phyloP scores from a whole-genome alignment of 306 rosid species.

The Calophaca sinica region DNA sequence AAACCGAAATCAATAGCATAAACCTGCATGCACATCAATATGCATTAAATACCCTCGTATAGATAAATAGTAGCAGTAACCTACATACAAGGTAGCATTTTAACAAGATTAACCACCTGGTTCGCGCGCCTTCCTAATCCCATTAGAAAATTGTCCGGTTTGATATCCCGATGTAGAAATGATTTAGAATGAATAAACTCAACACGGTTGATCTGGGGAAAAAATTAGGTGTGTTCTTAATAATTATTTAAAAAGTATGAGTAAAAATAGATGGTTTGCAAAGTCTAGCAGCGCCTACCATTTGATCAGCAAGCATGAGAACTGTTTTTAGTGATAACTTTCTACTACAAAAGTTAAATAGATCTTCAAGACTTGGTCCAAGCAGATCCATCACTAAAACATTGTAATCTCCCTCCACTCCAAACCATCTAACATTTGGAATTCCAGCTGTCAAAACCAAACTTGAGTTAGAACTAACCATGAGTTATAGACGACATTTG shows the following conservation, averaged over 20 bases:
- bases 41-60: constrained; percentile 37
- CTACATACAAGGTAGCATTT: constrained; percentile 5
- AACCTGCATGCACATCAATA: constrained; percentile 54
- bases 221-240: neutral
- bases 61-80: neutral
- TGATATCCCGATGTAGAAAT: constrained; percentile 94
- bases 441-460: constrained; percentile 79
- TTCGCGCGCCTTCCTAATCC: constrained; percentile 98
- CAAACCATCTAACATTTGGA: constrained; percentile 94
- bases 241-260: neutral
- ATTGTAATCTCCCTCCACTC: constrained; percentile 96
- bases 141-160: constrained; percentile 97
- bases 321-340: constrained; percentile 91
- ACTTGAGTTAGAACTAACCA: constrained; percentile 41
- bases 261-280: constrained; percentile 3
- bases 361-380: constrained; percentile 98
- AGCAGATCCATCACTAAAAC: constrained; percentile 96
- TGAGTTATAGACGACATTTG: neutral
- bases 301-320: constrained; percentile 98
- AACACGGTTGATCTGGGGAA: constrained; percentile 82
- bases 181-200: constrained; percentile 92
- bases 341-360: constrained; percentile 93
- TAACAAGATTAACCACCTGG: constrained; percentile 64
- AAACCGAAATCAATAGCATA: constrained; percentile 92
- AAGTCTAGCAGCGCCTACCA: constrained; percentile 60